phyloP scores from a whole-genome alignment of 495 filamentous ascomycete species.

The Sphaerosporella brunnea region DNA sequence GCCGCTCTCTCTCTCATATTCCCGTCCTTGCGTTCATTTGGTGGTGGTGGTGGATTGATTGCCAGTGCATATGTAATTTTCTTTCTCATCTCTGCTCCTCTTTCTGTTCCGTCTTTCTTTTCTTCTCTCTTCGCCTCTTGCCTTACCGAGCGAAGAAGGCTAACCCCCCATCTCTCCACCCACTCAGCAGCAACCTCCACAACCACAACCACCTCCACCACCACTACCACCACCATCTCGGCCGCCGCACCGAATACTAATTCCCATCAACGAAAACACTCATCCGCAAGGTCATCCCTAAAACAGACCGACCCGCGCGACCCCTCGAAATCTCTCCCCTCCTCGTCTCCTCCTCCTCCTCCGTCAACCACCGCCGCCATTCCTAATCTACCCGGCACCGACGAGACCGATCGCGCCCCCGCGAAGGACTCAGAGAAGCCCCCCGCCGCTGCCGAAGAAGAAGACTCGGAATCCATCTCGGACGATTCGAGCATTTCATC shows the following conservation, averaged over 20 bases:
- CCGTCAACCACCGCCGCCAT: not conserved
- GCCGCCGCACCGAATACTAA: not conserved
- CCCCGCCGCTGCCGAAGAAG: not conserved
- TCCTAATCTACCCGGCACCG: not conserved
- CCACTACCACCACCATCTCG: not conserved
- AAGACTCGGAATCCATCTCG: constrained; percentile 9
- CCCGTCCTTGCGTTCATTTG: too few relatives aligned
- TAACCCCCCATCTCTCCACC: not conserved
- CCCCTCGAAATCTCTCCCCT: too few relatives aligned
- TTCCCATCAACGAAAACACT: too few relatives aligned
- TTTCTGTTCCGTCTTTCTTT: not conserved
- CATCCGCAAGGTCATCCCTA: too few relatives aligned
- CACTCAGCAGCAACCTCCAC: not conserved
- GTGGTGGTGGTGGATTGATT: too few relatives aligned
- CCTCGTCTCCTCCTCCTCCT: too few relatives aligned
- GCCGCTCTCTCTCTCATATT: too few relatives aligned
- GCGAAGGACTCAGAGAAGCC: not conserved
- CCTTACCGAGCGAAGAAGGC: not conserved
- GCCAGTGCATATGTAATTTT: not conserved
- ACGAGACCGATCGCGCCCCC: not conserved
- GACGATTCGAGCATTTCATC: constrained; percentile 6
- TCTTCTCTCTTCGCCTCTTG: not conserved
- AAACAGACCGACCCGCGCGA: too few relatives aligned
- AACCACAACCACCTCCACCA: constrained; percentile 5
- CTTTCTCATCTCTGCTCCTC: not conserved